Evolutionary conservation across 2,329 filamentous ascomycete species (phyloP).

Genomic region (Aspergillus nomiae): DNA sequence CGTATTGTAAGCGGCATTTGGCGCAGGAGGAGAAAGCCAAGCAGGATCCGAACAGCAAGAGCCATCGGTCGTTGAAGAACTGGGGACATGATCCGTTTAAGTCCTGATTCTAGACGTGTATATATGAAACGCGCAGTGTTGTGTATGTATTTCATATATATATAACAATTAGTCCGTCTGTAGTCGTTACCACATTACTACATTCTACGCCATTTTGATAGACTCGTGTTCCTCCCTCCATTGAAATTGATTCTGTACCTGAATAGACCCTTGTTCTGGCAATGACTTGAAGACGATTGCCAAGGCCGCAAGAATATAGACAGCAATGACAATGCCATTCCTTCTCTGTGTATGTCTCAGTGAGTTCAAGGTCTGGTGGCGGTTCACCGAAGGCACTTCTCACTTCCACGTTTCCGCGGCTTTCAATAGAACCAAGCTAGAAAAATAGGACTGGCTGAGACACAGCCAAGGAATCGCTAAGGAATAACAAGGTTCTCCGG

Average conservation of each 20-base stretch:
- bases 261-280: not conserved
- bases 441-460: too few species aligned
- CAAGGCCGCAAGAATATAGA: not conserved
- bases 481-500: too few species aligned
- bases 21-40: conserved; percentile 65
- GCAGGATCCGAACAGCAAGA: conserved; percentile 56
- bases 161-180: too few species aligned
- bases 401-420: not conserved
- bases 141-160: too few species aligned
- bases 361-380: not conserved
- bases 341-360: not conserved
- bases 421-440: not conserved
- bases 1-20: conserved; percentile 67
- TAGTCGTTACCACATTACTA: too few species aligned
- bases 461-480: too few species aligned
- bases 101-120: conserved; percentile 10
- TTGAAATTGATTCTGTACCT: not conserved
- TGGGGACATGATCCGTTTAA: conserved; percentile 61
- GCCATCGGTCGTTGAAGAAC: conserved; percentile 64
- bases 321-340: not conserved
- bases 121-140: too few species aligned
- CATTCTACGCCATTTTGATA: not conserved
- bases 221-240: not conserved
- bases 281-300: not conserved
- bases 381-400: not conserved